phyloP scores from a whole-genome alignment of 176 grass and related monocot genomes.

The Panicum miliaceum region DNA sequence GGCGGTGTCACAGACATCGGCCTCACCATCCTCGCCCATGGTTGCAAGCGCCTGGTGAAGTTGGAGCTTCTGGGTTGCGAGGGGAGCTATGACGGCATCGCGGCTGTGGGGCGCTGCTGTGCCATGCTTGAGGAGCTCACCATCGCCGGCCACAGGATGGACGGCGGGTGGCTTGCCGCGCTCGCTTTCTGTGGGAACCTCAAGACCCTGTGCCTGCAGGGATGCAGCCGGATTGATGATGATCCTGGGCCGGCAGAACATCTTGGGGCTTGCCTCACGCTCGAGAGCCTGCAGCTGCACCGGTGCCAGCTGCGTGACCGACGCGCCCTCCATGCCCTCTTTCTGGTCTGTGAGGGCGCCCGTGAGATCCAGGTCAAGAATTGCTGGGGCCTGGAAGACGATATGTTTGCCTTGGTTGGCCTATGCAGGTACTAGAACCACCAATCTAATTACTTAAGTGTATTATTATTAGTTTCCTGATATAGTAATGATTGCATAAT shows the following conservation, averaged over 20 bases:
- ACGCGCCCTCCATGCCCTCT: slow-evolving; percentile 65
- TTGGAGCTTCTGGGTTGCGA: slow-evolving; percentile 84
- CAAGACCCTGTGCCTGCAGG: slow-evolving; percentile 76
- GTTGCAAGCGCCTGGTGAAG: slow-evolving; percentile 85
- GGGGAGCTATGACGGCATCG: slow-evolving; percentile 87
- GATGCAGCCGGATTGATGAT: slow-evolving; percentile 70
- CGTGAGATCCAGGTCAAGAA: slow-evolving; percentile 76
- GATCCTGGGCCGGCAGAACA: slow-evolving; percentile 82
- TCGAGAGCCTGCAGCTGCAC: slow-evolving; percentile 86
- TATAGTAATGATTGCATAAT: slow-evolving; percentile 46
- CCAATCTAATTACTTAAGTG: slow-evolving; percentile 15
- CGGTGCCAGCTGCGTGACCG: slow-evolving; percentile 76
- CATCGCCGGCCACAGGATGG: slow-evolving; percentile 78
- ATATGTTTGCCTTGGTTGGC: slow-evolving; percentile 69
- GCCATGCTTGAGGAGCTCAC: slow-evolving; percentile 93
- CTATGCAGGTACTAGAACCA: slow-evolving; percentile 73
- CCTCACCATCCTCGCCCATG: slow-evolving; percentile 95
- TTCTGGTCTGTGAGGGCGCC: slow-evolving; percentile 77
- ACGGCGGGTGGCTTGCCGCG: slow-evolving; percentile 74
- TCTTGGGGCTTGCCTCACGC: slow-evolving; percentile 77
- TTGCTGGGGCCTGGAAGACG: slow-evolving; percentile 96
- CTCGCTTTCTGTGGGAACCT: slow-evolving; percentile 90
- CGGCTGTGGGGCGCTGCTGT: slow-evolving; percentile 85
- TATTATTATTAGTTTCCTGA: slow-evolving; percentile 26
- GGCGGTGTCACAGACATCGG: slow-evolving; percentile 87